Conservation (phyloP, 768 basidiomycete genomes). For the Bullera alba region DNA sequence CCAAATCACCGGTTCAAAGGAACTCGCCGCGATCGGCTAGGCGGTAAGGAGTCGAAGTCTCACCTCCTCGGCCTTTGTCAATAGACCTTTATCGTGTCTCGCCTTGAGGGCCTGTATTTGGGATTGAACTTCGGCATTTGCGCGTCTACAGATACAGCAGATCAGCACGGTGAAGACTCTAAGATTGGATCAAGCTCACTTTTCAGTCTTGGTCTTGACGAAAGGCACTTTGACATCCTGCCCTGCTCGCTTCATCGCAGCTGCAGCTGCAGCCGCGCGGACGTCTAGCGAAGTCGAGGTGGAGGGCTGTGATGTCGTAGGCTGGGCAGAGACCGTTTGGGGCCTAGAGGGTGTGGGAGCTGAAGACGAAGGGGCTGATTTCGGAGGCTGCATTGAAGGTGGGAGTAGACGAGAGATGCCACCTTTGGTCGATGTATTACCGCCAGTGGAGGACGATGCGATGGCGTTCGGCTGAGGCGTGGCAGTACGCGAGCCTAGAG, state of each 20-base stretch:
- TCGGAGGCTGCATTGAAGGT: not conserved
- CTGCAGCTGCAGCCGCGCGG: constrained; percentile 40
- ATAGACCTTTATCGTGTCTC: constrained; percentile 40
- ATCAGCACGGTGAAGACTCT: too few relatives aligned
- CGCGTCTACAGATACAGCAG: constrained; percentile 31
- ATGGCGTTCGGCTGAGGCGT: constrained; percentile 30
- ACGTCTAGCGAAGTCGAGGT: constrained; percentile 22
- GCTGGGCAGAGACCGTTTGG: not conserved
- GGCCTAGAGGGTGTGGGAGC: not conserved
- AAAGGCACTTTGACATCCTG: constrained; percentile 42
- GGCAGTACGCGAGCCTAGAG: constrained; percentile 8
- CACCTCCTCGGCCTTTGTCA: constrained; percentile 42
- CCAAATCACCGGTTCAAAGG: not conserved
- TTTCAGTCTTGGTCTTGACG: constrained; percentile 37
- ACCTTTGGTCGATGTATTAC: constrained; percentile 7
- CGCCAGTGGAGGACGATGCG: too few relatives aligned
- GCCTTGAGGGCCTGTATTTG: constrained; percentile 36
- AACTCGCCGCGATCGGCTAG: too few relatives aligned
- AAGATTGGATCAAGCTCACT: constrained; percentile 26
- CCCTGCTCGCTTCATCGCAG: constrained; percentile 38
- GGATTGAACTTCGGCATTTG: constrained; percentile 38
- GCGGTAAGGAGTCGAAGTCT: constrained; percentile 12
- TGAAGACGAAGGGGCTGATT: not conserved
- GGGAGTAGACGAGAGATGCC: constrained; percentile 13
- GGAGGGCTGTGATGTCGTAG: constrained; percentile 1